Evolutionary conservation across 2,329 filamentous ascomycete species (phyloP), one percentile per base, ranked within the genome.

Genomic region (Cladobotryum mycophilum): DNA sequence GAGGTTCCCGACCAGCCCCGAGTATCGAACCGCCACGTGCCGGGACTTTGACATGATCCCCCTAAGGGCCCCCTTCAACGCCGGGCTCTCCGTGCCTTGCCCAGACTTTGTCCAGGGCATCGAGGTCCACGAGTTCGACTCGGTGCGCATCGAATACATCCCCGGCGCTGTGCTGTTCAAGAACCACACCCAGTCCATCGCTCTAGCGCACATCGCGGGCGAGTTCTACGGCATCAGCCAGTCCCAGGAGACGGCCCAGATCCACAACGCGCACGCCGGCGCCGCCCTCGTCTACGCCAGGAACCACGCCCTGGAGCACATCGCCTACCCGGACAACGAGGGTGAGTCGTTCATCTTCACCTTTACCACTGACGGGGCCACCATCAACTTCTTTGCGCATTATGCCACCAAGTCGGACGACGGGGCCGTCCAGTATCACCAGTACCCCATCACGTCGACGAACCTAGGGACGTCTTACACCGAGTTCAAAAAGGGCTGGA

Each of bases 31-130:
- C 25, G 45, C 14, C 1, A 41, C 53, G 12, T 53, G 53, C 45
- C 47, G 44, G 33, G 20, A 45, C 25, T 59, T 62, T 18, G 58
- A 45, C 2, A 46, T 20, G 35, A 56, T 65, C 17, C 58, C 61
- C 22, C 53, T 55, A 30, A 48, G 61, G 35, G 49, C 60, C 40
- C 57, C 59, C 12, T 62, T 65, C 45, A 66, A 66, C 30, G 54
- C 60, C 37, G 54, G 54, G 14, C 53, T 66, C 3, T 60, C 60
- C 22, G 51, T 59, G 20, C 53, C 60, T 25, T 57, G 63, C 43
- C 61, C 64, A 25, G 61, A 64, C 53, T 61, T 58, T 20, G 45
- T 65, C 45, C 58, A 66, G 46, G 61, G 60, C 8, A 53, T 60
- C 30, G 35, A 48, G 2, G 38, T 53, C 17, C 0, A 45, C 12